Conservation (phyloP, 1,284 basidiomycete species). For the Cutaneotrichosporon cutaneum region DNA sequence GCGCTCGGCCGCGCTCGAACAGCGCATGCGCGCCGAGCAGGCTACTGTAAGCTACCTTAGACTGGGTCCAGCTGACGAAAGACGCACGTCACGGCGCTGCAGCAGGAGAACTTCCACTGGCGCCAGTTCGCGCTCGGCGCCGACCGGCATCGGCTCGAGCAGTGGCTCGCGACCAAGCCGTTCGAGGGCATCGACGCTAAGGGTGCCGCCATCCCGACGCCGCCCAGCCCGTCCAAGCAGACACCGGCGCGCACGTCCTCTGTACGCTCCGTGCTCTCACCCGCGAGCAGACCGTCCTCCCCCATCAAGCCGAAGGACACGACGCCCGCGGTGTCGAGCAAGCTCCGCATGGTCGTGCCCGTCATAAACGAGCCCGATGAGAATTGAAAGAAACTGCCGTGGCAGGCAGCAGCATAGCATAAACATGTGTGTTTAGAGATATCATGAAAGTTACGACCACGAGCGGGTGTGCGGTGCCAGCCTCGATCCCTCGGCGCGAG, state of each 20-base stretch:
- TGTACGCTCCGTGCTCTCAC: not conserved
- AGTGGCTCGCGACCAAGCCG: conserved; percentile 20
- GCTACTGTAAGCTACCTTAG: conserved; percentile 11
- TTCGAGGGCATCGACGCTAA: conserved; percentile 18
- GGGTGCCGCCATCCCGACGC: not conserved
- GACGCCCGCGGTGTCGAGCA: conserved; percentile 5
- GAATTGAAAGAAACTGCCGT: not conserved
- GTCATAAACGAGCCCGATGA: conserved; percentile 5
- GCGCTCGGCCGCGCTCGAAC: conserved; percentile 22
- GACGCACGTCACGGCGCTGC: conserved; percentile 23
- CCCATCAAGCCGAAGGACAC: conserved; percentile 3
- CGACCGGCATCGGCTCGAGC: conserved; percentile 22
- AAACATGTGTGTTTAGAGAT: not conserved
- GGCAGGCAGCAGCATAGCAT: not conserved
- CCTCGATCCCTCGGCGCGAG: too few species aligned
- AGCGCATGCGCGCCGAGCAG: conserved; percentile 24
- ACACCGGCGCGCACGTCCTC: not conserved
- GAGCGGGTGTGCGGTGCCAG: not conserved
- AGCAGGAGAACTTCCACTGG: conserved; percentile 29
- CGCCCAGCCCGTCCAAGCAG: not conserved
- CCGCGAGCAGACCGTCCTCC: not conserved
- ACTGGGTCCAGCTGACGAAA: not conserved
- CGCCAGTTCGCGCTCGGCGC: conserved; percentile 28
- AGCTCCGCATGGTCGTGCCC: conserved; percentile 7
- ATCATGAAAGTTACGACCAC: not conserved